Conservation (phyloP, 2,329 filamentous ascomycete genomes). For the Cordyceps tenuipes region DNA sequence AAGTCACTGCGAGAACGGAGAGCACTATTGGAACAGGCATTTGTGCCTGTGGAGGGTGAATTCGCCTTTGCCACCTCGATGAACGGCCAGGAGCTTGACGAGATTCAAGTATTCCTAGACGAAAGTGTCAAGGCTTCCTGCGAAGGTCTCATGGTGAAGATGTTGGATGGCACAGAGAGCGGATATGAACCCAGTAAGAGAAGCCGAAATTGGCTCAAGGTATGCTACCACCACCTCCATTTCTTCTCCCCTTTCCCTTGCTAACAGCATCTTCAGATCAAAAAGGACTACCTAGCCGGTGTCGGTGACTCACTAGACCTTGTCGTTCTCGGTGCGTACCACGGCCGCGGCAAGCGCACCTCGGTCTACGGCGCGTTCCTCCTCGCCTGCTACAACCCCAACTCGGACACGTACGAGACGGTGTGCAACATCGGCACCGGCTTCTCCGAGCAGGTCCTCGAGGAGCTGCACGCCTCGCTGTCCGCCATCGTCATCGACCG, state of each 20-base stretch:
- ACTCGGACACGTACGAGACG: conserved; percentile 77
- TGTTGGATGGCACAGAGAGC: conserved; percentile 88
- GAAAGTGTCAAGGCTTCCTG: conserved; percentile 94
- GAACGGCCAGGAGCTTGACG: conserved; percentile 81
- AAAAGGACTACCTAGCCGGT: conserved; percentile 93
- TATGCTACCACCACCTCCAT: conserved; percentile 25
- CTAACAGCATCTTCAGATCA: conserved; percentile 53
- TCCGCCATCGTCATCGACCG: conserved; percentile 74
- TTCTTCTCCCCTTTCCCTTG: neutral
- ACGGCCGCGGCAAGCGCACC: conserved; percentile 90
- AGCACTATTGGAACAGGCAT: conserved; percentile 63
- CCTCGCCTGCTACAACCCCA: conserved; percentile 83
- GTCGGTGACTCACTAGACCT: conserved; percentile 94
- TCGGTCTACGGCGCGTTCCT: conserved; percentile 94
- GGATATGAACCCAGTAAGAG: conserved; percentile 95
- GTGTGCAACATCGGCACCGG: conserved; percentile 98
- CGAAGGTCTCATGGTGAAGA: conserved; percentile 98
- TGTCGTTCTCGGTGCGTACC: conserved; percentile 89
- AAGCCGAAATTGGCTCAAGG: conserved; percentile 97
- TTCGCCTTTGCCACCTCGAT: conserved; percentile 84
- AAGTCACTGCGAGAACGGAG: conserved; percentile 79
- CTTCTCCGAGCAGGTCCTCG: conserved; percentile 90
- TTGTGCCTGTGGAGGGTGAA: conserved; percentile 74
- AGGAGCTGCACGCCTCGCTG: conserved; percentile 71
- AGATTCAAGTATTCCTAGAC: conserved; percentile 87